Conservation (phyloP, 2,329 filamentous ascomycete genomes). For the Microcyclospora tardicrescens region DNA sequence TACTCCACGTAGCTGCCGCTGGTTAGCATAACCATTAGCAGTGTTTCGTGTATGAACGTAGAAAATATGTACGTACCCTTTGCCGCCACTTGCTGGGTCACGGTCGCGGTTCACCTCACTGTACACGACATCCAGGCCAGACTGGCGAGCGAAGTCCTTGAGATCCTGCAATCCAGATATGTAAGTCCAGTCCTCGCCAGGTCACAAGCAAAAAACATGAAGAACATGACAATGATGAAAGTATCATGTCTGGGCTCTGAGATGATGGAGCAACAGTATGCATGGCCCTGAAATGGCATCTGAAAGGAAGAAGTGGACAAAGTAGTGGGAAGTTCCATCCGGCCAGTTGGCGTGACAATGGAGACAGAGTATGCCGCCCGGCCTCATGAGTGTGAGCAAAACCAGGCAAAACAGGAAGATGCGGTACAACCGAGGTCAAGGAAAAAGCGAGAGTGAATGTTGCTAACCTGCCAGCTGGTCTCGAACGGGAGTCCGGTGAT, state of each 20-base stretch:
- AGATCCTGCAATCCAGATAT: constrained; percentile 61
- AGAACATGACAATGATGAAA: constrained; percentile 10
- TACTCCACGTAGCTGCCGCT: constrained; percentile 80
- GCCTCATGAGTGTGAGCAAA: no score
- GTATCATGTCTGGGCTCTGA: constrained; percentile 12
- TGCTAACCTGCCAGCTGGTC: constrained; percentile 99
- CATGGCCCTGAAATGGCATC: no score
- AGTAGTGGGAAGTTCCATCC: no score
- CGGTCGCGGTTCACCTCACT: constrained; percentile 89
- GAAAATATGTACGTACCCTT: constrained; percentile 48
- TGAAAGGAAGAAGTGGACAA: no score
- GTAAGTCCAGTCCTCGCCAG: constrained; percentile 11
- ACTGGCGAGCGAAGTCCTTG: constrained; percentile 97
- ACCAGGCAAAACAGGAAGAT: no score
- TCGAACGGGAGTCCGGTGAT: constrained; percentile 93
- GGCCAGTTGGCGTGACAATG: no score
- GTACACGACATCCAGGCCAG: constrained; percentile 93
- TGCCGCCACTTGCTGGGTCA: constrained; percentile 47
- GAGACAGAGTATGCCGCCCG: no score
- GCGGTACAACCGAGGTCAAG: no score
- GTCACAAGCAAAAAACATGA: not conserved
- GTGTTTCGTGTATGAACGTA: not conserved
- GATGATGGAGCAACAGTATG: constrained; percentile 44
- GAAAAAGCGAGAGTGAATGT: constrained; percentile 26
- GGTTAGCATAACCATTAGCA: constrained; percentile 1